Percentiles rank a stretch among this genome's conserved stretches.
Evolutionary conservation across 139 green algal genomes (phyloP).

Genomic region (Mesotaenium endlicherianum): DNA sequence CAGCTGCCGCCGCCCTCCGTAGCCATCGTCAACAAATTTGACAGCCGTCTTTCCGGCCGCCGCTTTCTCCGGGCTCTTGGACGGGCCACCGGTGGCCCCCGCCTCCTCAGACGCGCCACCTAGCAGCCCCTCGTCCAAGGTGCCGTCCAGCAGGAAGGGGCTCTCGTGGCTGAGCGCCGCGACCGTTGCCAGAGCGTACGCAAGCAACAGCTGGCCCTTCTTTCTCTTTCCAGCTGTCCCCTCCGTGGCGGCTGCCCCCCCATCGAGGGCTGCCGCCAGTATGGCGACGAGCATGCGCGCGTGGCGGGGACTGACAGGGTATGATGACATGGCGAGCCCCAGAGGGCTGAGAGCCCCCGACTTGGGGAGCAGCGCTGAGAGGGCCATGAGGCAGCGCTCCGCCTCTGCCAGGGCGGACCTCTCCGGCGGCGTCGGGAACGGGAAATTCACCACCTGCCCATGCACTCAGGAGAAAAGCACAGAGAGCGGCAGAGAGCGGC

Average conservation of each 20-base stretch:
- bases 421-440: constrained; percentile 84
- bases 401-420: constrained; percentile 8
- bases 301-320: constrained; percentile 84
- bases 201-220: constrained; percentile 43
- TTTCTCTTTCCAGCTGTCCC: background rate
- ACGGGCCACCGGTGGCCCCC: too few relatives aligned
- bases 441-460: constrained; percentile 83
- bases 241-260: background rate
- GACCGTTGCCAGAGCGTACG: constrained; percentile 77
- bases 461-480: too few relatives aligned
- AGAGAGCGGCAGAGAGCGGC: too few relatives aligned
- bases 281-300: constrained; percentile 83
- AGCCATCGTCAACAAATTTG: background rate
- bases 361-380: constrained; percentile 32
- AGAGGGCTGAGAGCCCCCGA: constrained; percentile 20
- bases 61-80: background rate
- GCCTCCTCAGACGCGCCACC: too few relatives aligned
- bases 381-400: constrained; percentile 12
- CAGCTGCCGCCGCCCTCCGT: background rate
- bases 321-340: constrained; percentile 72
- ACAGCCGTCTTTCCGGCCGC: background rate
- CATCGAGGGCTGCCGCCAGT: background rate
- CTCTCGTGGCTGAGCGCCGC: constrained; percentile 78
- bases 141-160: constrained; percentile 72
- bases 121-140: background rate